Percentiles rank a stretch among this genome's conserved stretches.
Evolutionary conservation across 257 asterid species (phyloP).

Genomic region (Solanum bukasovii): DNA sequence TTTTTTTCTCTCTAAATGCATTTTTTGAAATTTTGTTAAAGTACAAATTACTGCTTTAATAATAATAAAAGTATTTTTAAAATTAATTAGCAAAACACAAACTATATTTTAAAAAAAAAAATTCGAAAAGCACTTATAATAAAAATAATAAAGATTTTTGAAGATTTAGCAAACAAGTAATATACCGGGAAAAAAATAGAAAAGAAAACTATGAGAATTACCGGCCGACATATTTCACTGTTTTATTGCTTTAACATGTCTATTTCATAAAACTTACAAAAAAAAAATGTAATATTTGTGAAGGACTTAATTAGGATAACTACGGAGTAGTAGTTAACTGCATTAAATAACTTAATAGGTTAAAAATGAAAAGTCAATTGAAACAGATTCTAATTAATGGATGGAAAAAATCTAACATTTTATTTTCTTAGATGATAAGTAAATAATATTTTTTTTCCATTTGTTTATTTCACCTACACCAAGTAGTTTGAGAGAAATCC

Average conservation of each 20-base stretch:
- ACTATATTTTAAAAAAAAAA: too few relatives aligned
- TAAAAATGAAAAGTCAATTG: not conserved
- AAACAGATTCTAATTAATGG: not conserved
- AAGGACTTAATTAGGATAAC: not conserved
- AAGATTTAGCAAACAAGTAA: not conserved
- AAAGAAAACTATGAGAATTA: not conserved
- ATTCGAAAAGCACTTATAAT: not conserved
- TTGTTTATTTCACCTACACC: not conserved
- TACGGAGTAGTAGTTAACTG: too few relatives aligned
- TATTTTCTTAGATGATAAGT: not conserved
- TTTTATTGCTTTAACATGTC: not conserved
- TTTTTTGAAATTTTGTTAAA: not conserved
- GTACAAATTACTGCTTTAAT: not conserved
- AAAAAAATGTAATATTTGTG: not conserved
- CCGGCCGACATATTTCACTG: not conserved
- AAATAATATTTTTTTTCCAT: not conserved
- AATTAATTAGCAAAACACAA: not conserved
- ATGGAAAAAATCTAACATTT: not conserved
- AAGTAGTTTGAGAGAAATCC: not conserved
- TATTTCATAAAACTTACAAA: not conserved
- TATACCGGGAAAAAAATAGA: not conserved
- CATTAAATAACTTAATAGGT: not conserved
- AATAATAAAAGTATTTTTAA: not conserved
- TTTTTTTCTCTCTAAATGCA: not conserved
- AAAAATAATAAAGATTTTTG: not conserved